These are phyloP conservation scores for Paecilomyces dactylethromorphus DNA, from an alignment of 2,329 filamentous ascomycete genomes.

Conservation along the genomic window DNA sequence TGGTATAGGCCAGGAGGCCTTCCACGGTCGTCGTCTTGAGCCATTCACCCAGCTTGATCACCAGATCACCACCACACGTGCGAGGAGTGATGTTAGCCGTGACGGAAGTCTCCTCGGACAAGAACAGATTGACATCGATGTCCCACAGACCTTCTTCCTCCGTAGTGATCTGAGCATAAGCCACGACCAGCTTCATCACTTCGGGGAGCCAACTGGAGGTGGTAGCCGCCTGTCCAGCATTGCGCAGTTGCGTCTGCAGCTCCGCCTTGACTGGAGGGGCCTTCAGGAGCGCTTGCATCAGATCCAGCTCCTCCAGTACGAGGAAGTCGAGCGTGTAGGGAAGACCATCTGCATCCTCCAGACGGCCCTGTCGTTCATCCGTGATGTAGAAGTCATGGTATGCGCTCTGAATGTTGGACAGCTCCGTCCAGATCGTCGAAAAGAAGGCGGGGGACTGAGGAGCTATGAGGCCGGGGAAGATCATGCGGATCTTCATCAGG, in stretches of 20 bases:
- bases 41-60: slow-evolving; percentile 92
- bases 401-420: slow-evolving; percentile 62
- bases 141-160: slow-evolving; percentile 97
- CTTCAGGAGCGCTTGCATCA: slow-evolving; percentile 83
- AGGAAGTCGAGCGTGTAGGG: slow-evolving; percentile 93
- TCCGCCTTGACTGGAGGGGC: slow-evolving; percentile 84
- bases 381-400: slow-evolving; percentile 83
- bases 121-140: slow-evolving; percentile 89
- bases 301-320: slow-evolving; percentile 88
- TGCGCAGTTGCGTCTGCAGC: slow-evolving; percentile 69
- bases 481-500: slow-evolving; percentile 76
- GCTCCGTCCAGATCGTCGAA: slow-evolving; percentile 80
- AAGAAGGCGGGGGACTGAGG: slow-evolving; percentile 80
- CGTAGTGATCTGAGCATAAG: slow-evolving; percentile 80
- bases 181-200: slow-evolving; percentile 76
- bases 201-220: slow-evolving; percentile 76
- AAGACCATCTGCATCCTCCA: slow-evolving; percentile 86
- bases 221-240: slow-evolving; percentile 52
- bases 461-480: slow-evolving; percentile 76
- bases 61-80: slow-evolving; percentile 82
- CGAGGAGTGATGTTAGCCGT: slow-evolving; percentile 94
- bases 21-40: slow-evolving; percentile 68
- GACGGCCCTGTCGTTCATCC: slow-evolving; percentile 74
- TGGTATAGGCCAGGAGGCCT: slow-evolving; percentile 70
- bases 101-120: slow-evolving; percentile 90